These are phyloP conservation scores for Aureobasidium mangrovei DNA, from an alignment of 2,329 filamentous ascomycete genomes.

Conservation along the genomic window DNA sequence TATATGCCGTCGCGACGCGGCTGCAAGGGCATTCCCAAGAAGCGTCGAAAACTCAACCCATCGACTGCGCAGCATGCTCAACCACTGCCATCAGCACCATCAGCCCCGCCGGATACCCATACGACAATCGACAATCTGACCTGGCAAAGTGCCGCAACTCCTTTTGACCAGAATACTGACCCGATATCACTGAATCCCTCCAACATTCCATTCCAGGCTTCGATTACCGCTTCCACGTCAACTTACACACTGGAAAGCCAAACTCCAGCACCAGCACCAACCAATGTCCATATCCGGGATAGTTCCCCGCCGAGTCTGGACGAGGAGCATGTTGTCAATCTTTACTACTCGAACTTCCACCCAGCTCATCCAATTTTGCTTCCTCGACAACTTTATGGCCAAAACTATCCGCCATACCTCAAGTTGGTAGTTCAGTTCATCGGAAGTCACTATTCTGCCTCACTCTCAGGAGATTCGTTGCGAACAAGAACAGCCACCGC, in stretches of 20 bases:
- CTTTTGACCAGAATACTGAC: constrained; percentile 15
- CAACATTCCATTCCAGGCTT: neutral
- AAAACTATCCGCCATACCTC: constrained; percentile 39
- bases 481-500: constrained; percentile 42
- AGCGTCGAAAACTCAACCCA: constrained; percentile 39
- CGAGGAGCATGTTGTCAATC: constrained; percentile 36
- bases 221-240: neutral
- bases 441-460: constrained; percentile 45
- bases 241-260: neutral
- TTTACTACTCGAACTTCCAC: constrained; percentile 50
- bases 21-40: constrained; percentile 57
- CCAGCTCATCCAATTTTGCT: constrained; percentile 49
- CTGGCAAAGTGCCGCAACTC: constrained; percentile 44
- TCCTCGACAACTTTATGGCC: constrained; percentile 36
- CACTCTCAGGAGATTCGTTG: constrained; percentile 37
- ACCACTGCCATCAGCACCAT: constrained; percentile 30
- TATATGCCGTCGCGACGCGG: constrained; percentile 68
- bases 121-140: constrained; percentile 41
- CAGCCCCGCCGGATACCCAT: constrained; percentile 40
- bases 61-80: constrained; percentile 48
- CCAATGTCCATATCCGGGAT: neutral
- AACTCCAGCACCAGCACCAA: neutral
- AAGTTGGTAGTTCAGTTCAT: constrained; percentile 48
- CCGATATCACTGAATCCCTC: constrained; percentile 9
- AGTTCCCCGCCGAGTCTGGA: constrained; percentile 16